These are phyloP conservation scores for Rubia peregrina DNA, from an alignment of 305 asterid species.

Conservation along the genomic window DNA sequence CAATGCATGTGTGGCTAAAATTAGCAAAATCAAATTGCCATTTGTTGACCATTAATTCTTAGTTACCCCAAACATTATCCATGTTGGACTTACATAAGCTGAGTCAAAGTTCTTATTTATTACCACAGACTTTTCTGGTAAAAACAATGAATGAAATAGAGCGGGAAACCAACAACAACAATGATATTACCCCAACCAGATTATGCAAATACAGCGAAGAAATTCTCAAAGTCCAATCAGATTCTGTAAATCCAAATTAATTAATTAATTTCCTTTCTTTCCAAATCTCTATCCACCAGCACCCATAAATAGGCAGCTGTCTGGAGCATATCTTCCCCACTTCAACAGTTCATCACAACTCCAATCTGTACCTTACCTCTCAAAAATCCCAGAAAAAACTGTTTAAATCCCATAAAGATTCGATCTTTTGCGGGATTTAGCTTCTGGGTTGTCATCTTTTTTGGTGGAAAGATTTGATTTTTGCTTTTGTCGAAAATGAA, in stretches of 20 bases:
- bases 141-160: neutral
- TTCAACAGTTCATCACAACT: neutral
- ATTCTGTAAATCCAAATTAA: neutral
- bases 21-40: neutral
- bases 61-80: neutral
- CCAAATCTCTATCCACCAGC: constrained; percentile 10
- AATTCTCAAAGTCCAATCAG: neutral
- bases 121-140: neutral
- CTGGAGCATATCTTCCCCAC: neutral
- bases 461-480: neutral
- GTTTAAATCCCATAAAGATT: constrained; percentile 8
- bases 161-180: neutral
- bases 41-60: neutral
- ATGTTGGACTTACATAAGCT: neutral
- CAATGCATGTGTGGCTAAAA: neutral
- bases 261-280: neutral
- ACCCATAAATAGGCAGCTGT: constrained; percentile 12
- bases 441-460: neutral
- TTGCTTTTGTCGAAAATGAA: constrained; percentile 34
- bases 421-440: neutral
- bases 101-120: neutral
- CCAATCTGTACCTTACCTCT: neutral
- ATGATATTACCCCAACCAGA: neutral
- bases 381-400: neutral
- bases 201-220: constrained; percentile 1